phyloP scores from a whole-genome alignment of 495 filamentous ascomycete species.

The Aspergillus leporis region DNA sequence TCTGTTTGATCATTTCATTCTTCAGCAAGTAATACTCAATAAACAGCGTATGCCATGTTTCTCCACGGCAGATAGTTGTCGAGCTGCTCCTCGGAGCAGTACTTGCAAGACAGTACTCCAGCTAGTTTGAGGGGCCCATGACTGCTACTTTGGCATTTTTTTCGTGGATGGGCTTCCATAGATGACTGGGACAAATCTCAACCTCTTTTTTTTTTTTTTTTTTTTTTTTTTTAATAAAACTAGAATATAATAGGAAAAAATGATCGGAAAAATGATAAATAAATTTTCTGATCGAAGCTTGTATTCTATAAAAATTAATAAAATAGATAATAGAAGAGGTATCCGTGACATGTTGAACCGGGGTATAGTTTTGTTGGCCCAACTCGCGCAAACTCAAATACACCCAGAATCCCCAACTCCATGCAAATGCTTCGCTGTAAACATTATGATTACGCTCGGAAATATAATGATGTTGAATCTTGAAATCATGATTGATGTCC shows the following conservation, averaged over 20 bases:
- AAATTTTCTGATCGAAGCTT: neutral
- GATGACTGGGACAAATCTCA: conserved; percentile 43
- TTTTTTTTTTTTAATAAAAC: no score
- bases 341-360: conserved; percentile 9
- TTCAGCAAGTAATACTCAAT: conserved; percentile 5
- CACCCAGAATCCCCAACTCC: conserved; percentile 12
- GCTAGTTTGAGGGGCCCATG: conserved; percentile 53
- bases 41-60: conserved; percentile 1
- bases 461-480: conserved; percentile 22
- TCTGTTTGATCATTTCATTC: conserved; percentile 10
- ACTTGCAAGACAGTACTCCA: conserved; percentile 47
- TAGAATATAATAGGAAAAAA: no score
- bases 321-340: neutral
- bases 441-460: conserved; percentile 15
- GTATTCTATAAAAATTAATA: neutral
- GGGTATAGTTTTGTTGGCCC: neutral
- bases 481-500: conserved; percentile 10
- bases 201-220: no score
- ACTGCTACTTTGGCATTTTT: conserved; percentile 19
- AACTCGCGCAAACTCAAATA: neutral
- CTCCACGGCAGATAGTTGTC: conserved; percentile 32
- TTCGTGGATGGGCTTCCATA: conserved; percentile 51
- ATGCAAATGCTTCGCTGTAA: conserved; percentile 8
- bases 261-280: no score
- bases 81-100: conserved; percentile 25